Percentiles rank a stretch among this genome's conserved stretches.
phyloP scores from a whole-genome alignment of 2,329 filamentous ascomycete genomes.

The Ophiostoma montium region DNA sequence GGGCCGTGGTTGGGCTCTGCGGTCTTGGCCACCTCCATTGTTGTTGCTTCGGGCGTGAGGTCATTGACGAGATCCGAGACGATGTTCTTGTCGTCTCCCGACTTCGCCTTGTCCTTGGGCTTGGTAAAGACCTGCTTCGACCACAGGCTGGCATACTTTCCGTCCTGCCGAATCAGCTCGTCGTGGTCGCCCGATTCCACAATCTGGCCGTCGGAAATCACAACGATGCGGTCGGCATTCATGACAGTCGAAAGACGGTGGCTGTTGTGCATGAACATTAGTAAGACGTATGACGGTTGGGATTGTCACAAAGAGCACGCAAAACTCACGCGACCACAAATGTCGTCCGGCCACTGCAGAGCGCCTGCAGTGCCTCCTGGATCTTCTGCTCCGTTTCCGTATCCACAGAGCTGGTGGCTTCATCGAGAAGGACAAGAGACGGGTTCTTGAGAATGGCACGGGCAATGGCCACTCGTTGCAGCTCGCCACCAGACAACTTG shows the following conservation, averaged over 20 bases:
- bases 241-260: slow-evolving; percentile 59
- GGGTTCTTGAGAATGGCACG: slow-evolving; percentile 61
- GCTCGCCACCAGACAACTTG: slow-evolving; percentile 51
- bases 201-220: slow-evolving; percentile 47
- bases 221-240: slow-evolving; percentile 53
- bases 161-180: slow-evolving; percentile 40
- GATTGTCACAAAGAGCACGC: neutral
- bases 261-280: slow-evolving; percentile 19
- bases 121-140: slow-evolving; percentile 41
- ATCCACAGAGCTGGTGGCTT: slow-evolving; percentile 65
- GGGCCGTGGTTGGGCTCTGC: neutral
- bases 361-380: slow-evolving; percentile 42
- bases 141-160: slow-evolving; percentile 52
- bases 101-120: slow-evolving; percentile 27
- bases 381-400: slow-evolving; percentile 55
- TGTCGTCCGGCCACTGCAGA: slow-evolving; percentile 49
- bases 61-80: slow-evolving; percentile 22
- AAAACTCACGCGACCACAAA: slow-evolving; percentile 49
- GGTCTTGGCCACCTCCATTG: slow-evolving; percentile 22
- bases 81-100: slow-evolving; percentile 13
- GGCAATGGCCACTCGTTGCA: slow-evolving; percentile 54
- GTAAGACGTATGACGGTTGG: neutral
- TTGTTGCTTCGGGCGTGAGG: slow-evolving; percentile 23
- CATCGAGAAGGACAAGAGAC: slow-evolving; percentile 63
- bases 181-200: slow-evolving; percentile 50